These are phyloP conservation scores for Tulasnella sp. DNA, from an alignment of 768 basidiomycete species.

Conservation along the genomic window DNA sequence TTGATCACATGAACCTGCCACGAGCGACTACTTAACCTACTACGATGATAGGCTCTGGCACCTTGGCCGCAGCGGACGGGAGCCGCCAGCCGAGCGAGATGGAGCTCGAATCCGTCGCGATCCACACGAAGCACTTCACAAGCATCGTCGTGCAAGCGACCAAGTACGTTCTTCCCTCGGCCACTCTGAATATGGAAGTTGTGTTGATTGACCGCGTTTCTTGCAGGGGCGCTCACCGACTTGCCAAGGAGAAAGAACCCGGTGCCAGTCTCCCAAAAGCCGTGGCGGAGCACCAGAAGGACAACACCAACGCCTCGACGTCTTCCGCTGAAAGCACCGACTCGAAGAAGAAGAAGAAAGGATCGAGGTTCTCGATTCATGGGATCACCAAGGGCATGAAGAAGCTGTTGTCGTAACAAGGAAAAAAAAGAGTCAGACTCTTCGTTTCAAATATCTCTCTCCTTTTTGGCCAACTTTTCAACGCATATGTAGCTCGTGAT, in stretches of 20 bases:
- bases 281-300: not conserved
- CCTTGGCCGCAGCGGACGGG: not conserved
- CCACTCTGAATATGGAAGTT: not conserved
- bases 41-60: not conserved
- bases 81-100: not conserved
- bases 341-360: not conserved
- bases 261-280: not conserved
- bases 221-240: not conserved
- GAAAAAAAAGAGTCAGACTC: no score
- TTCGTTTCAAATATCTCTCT: no score
- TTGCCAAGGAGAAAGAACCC: not conserved
- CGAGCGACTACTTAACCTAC: not conserved
- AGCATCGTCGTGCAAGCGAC: not conserved
- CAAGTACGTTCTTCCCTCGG: not conserved
- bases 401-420: not conserved
- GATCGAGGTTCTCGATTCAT: not conserved
- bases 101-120: not conserved
- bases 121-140: conserved; percentile 6
- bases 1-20: not conserved
- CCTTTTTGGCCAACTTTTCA: no score
- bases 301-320: not conserved
- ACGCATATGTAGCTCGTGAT: no score
- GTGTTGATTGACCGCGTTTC: not conserved
- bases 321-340: not conserved
- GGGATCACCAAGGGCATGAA: not conserved